phyloP scores from a whole-genome alignment of 345 rosid genomes.

The Firmiana major region DNA sequence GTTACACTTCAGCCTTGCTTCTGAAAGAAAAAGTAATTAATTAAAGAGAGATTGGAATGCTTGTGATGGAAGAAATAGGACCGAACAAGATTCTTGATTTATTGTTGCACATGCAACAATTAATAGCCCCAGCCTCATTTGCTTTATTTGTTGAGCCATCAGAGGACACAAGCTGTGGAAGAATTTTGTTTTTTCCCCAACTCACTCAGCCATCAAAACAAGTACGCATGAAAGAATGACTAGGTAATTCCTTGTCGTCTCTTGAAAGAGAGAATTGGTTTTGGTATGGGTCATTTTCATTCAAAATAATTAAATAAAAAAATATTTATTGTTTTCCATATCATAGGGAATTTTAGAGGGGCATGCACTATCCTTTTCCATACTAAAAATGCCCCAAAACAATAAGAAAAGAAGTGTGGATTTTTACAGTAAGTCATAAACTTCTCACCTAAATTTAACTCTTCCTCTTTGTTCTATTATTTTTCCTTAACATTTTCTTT shows the following conservation, averaged over 20 bases:
- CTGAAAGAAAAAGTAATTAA: conserved; percentile 17
- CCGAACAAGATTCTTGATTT: conserved; percentile 34
- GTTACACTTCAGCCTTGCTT: conserved; percentile 22
- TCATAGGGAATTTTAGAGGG: neutral
- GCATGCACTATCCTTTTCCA: conserved; percentile 3
- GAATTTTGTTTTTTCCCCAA: conserved; percentile 23
- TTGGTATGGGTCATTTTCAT: conserved; percentile 43
- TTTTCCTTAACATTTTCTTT: neutral
- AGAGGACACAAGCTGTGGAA: conserved; percentile 24
- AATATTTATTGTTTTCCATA: neutral
- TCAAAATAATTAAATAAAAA: neutral
- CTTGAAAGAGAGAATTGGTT: conserved; percentile 16
- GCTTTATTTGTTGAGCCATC: conserved; percentile 58
- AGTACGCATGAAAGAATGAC: conserved; percentile 27
- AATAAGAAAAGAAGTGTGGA: neutral
- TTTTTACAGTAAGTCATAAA: conserved; percentile 10
- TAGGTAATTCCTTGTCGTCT: conserved; percentile 30
- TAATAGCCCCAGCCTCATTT: conserved; percentile 36
- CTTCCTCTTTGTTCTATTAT: conserved; percentile 17
- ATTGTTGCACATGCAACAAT: conserved; percentile 53
- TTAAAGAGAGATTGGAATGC: conserved; percentile 27
- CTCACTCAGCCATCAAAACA: conserved; percentile 22
- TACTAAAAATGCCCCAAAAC: conserved; percentile 7
- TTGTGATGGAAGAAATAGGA: conserved; percentile 45
- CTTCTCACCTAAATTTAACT: conserved; percentile 22